phyloP scores from a whole-genome alignment of 2,329 filamentous ascomycete species.

The Colletotrichum tropicicola region DNA sequence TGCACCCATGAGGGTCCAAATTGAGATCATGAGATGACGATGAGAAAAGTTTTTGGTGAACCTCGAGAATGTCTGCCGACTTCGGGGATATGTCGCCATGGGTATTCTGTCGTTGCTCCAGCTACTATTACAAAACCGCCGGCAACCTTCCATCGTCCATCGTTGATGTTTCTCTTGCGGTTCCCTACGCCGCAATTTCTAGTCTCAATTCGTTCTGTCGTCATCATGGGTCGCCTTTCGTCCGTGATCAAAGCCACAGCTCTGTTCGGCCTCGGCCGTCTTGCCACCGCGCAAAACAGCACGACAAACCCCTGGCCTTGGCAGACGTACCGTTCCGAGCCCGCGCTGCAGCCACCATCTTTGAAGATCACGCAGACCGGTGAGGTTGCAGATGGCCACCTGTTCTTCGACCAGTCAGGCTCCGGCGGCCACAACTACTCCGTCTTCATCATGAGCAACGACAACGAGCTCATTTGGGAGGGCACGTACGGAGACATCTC shows the following conservation, averaged over 20 bases:
- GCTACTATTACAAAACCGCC: background rate
- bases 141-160: no score
- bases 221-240: background rate
- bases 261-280: background rate
- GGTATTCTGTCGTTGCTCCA: background rate
- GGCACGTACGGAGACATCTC: conserved; percentile 34
- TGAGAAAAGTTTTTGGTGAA: background rate
- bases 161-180: background rate
- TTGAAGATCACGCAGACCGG: conserved; percentile 20
- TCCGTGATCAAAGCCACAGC: background rate
- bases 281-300: background rate
- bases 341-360: conserved; percentile 8
- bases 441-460: conserved; percentile 35
- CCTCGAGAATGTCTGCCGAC: background rate
- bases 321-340: conserved; percentile 22
- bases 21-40: background rate
- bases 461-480: conserved; percentile 40
- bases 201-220: background rate
- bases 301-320: conserved; percentile 10
- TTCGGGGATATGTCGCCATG: background rate
- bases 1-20: background rate
- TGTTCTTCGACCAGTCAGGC: conserved; percentile 36
- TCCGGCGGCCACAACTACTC: conserved; percentile 21
- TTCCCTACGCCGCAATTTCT: background rate
- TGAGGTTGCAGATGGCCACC: conserved; percentile 35